These are phyloP conservation scores for Dispira simplex DNA, from an alignment of 192 early-diverging fungal genomes.

Conservation along the genomic window DNA sequence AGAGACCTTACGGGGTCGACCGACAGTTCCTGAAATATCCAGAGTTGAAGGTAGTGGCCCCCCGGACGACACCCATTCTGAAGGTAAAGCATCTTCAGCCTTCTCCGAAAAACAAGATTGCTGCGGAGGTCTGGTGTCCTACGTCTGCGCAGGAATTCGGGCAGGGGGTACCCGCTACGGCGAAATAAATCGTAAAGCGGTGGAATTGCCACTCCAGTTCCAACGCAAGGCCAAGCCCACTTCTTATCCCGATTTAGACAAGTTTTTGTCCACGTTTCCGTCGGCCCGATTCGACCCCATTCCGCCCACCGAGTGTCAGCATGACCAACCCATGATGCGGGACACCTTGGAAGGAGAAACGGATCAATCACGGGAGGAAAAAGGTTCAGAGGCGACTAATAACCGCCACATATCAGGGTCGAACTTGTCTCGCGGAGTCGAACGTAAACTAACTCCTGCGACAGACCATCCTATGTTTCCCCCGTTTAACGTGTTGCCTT, in stretches of 20 bases:
- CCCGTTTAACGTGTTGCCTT: conserved; percentile 8
- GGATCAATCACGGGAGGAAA: too few species aligned
- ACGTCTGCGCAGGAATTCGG: conserved; percentile 1
- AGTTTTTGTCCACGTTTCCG: not conserved
- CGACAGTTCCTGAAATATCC: not conserved
- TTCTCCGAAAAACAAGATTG: not conserved
- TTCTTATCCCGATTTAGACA: not conserved
- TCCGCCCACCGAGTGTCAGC: not conserved
- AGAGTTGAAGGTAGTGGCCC: not conserved
- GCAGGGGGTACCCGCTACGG: conserved; percentile 5
- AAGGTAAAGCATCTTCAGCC: not conserved
- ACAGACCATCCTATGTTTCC: conserved; percentile 3
- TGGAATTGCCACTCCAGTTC: not conserved
- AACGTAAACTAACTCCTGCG: too few species aligned
- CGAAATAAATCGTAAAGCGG: not conserved
- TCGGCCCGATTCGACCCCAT: not conserved
- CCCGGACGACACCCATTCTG: not conserved
- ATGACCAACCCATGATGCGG: not conserved
- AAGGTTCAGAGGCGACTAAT: too few species aligned
- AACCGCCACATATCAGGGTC: too few species aligned
- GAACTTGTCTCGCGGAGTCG: too few species aligned
- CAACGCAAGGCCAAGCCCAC: not conserved
- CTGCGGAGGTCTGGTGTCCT: not conserved
- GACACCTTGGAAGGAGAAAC: too few species aligned
- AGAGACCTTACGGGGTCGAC: not conserved